Percentiles rank a stretch among this genome's conserved stretches.
Conservation (phyloP, 306 rosid genomes). For the Pyrus communis region DNA sequence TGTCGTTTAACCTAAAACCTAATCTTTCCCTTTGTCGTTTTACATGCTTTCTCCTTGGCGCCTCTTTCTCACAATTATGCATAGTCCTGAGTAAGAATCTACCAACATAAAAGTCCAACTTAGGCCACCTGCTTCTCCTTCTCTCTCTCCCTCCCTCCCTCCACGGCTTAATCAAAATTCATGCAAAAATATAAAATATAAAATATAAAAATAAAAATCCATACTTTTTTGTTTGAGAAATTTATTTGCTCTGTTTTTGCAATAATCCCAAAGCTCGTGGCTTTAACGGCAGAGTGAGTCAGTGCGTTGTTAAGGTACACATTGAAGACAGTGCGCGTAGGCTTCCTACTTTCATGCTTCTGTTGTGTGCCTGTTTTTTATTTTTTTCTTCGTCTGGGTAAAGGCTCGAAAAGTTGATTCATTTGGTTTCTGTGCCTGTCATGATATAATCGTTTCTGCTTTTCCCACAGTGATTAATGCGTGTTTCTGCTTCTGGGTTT, state of each 20-base stretch:
- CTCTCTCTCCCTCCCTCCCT: not conserved
- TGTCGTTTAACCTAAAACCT: not conserved
- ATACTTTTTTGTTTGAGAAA: not conserved
- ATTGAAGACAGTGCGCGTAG: constrained; percentile 47
- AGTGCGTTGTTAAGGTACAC: constrained; percentile 29
- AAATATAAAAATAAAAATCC: not conserved
- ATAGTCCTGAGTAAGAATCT: constrained; percentile 8
- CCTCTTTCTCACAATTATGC: not conserved
- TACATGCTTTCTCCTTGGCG: constrained; percentile 12
- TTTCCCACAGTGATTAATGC: constrained; percentile 27
- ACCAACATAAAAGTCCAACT: constrained; percentile 26
- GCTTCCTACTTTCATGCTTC: constrained; percentile 27
- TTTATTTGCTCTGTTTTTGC: not conserved
- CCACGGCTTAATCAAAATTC: constrained; percentile 6
- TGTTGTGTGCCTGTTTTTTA: not conserved
- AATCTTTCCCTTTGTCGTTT: constrained; percentile 6
- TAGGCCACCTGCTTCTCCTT: constrained; percentile 29
- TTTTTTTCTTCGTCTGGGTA: constrained; percentile 1
- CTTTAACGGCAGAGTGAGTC: constrained; percentile 7
- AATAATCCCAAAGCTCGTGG: constrained; percentile 14
- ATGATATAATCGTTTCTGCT: constrained; percentile 16
- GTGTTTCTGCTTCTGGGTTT: constrained; percentile 23
- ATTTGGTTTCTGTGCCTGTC: constrained; percentile 30
- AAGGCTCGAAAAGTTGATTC: constrained; percentile 23
- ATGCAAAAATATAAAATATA: not conserved